Percentiles rank a stretch among this genome's conserved stretches.
Conservation (phyloP, 805 yeast species). For the Danielia oregonensis region DNA sequence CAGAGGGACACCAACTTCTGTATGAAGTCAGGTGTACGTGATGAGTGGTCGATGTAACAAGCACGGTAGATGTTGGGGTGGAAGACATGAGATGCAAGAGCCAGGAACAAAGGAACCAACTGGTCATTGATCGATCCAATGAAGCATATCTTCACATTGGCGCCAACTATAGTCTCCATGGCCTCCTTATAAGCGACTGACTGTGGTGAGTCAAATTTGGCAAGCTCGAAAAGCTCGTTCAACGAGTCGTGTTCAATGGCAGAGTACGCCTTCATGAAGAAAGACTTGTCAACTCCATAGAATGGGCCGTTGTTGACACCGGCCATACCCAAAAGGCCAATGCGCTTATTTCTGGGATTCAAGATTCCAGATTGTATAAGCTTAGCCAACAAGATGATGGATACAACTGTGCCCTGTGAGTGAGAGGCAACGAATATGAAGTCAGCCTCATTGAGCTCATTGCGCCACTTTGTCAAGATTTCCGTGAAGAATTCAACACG, state of each 20-base stretch:
- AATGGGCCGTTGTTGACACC: conserved; percentile 94
- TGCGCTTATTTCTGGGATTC: conserved; percentile 39
- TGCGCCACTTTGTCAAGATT: conserved; percentile 63
- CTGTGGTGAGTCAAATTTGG: conserved; percentile 67
- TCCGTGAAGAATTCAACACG: conserved; percentile 79
- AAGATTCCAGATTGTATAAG: conserved; percentile 55
- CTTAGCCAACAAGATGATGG: conserved; percentile 71
- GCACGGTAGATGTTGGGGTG: conserved; percentile 92
- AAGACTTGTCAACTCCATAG: conserved; percentile 80
- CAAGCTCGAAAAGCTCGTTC: conserved; percentile 84
- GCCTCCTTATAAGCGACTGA: conserved; percentile 69
- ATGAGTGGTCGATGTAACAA: conserved; percentile 80
- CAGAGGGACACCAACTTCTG: conserved; percentile 71
- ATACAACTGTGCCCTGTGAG: conserved; percentile 94
- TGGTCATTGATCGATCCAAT: conserved; percentile 94
- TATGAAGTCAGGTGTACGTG: conserved; percentile 76
- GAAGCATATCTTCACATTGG: conserved; percentile 73
- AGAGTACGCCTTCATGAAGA: conserved; percentile 83
- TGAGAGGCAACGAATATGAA: conserved; percentile 90
- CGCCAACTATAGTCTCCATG: conserved; percentile 56
- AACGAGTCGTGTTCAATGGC: conserved; percentile 86
- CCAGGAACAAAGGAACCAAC: conserved; percentile 86
- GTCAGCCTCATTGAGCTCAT: conserved; percentile 64
- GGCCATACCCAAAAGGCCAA: conserved; percentile 89
- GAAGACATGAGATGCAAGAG: conserved; percentile 72